A percentile compares a stretch with the other conserved stretches of the same genome.
Evolutionary conservation across 2,329 filamentous ascomycete species (phyloP).

Genomic region (Ophioceras dolichostomum): DNA sequence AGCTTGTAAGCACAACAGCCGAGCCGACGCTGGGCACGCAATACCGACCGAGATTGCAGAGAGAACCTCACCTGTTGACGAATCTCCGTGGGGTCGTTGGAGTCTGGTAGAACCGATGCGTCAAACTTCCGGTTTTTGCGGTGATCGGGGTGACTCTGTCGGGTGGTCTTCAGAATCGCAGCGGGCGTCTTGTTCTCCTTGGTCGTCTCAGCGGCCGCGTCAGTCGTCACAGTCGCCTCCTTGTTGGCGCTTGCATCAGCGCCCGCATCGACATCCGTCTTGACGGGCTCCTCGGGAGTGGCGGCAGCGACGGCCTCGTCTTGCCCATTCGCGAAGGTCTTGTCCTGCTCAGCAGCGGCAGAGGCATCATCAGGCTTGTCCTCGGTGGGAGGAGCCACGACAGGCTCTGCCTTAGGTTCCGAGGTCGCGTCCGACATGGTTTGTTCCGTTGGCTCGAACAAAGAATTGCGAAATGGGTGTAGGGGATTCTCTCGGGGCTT

Average conservation of each 20-base stretch:
- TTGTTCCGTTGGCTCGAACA: too few relatives aligned
- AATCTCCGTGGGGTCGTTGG: conserved; percentile 68
- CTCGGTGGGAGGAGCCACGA: too few relatives aligned
- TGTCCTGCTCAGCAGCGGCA: conserved; percentile 9
- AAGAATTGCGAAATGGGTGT: too few relatives aligned
- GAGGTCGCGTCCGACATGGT: too few relatives aligned
- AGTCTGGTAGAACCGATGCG: conserved; percentile 52
- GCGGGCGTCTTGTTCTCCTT: conserved; percentile 10
- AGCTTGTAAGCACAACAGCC: conserved; percentile 1
- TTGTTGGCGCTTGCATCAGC: conserved; percentile 13
- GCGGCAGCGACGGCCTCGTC: conserved; percentile 15
- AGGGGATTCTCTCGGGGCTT: too few relatives aligned
- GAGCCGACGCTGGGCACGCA: conserved; percentile 2
- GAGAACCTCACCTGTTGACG: conserved; percentile 56
- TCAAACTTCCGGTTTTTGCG: conserved; percentile 58
- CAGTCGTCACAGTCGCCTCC: conserved; percentile 13
- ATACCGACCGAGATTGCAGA: conserved; percentile 5
- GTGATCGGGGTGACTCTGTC: conserved; percentile 18
- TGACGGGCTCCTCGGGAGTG: conserved; percentile 10
- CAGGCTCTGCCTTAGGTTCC: too few relatives aligned
- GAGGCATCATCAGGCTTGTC: too few relatives aligned
- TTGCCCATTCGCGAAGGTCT: conserved; percentile 17
- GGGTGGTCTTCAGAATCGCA: conserved; percentile 31
- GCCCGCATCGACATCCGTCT: conserved; percentile 11
- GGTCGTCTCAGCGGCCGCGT: conserved; percentile 11